These are phyloP conservation scores for Starmerella bacillaris DNA, from an alignment of 805 yeast genomes.

Conservation along the genomic window DNA sequence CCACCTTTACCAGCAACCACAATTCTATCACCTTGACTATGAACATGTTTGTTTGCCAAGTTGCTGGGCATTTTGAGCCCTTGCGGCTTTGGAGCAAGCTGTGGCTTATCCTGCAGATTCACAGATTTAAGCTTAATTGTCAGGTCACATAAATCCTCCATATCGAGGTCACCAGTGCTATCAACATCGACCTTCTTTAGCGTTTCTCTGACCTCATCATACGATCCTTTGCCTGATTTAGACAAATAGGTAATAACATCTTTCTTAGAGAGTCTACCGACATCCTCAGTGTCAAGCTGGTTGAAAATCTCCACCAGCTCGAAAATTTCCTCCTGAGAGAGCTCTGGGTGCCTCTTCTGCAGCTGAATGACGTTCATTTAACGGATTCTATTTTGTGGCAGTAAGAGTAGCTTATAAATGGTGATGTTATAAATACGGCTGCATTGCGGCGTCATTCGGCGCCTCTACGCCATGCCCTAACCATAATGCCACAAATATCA, in stretches of 20 bases:
- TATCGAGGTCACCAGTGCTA: conserved; percentile 90
- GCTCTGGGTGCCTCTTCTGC: conserved; percentile 66
- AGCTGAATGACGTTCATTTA: conserved; percentile 46
- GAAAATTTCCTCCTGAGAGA: conserved; percentile 76
- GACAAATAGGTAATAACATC: conserved; percentile 72
- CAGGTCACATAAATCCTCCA: conserved; percentile 81
- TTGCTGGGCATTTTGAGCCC: conserved; percentile 16
- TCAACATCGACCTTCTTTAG: conserved; percentile 81
- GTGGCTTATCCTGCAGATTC: conserved; percentile 6
- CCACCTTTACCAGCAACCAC: conserved; percentile 80
- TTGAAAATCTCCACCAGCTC: conserved; percentile 67
- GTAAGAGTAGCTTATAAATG: too few species aligned
- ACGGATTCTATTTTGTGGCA: not conserved
- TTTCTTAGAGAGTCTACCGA: conserved; percentile 87
- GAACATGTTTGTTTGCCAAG: conserved; percentile 18
- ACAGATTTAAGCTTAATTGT: conserved; percentile 49
- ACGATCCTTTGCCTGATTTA: conserved; percentile 58
- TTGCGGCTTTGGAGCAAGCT: conserved; percentile 15
- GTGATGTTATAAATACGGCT: too few species aligned
- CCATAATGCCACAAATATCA: too few species aligned
- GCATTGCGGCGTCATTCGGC: too few species aligned
- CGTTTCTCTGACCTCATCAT: conserved; percentile 87
- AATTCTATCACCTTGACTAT: conserved; percentile 30
- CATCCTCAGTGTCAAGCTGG: conserved; percentile 67
- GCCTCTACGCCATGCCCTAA: too few species aligned